These are phyloP conservation scores for Boletus calvinii DNA, from an alignment of 1,284 basidiomycete species.

Conservation along the genomic window DNA sequence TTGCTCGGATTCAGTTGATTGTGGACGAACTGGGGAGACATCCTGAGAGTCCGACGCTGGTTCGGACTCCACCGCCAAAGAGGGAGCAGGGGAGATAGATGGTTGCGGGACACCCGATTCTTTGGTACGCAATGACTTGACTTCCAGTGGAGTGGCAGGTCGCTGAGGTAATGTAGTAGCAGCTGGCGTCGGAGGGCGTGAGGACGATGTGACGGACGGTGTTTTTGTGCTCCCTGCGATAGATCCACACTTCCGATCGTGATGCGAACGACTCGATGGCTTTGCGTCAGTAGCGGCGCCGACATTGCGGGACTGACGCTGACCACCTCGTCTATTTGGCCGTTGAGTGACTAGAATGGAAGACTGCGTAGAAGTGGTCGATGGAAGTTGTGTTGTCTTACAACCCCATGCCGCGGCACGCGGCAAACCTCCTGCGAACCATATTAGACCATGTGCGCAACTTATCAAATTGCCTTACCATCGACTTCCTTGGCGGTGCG, in stretches of 20 bases:
- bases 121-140: conserved; percentile 42
- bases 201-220: conserved; percentile 54
- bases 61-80: conserved; percentile 43
- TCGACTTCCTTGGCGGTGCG: conserved; percentile 59
- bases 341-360: conserved; percentile 34
- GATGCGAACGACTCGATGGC: conserved; percentile 30
- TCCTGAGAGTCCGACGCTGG: conserved; percentile 39
- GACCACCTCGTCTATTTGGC: conserved; percentile 41
- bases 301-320: conserved; percentile 41
- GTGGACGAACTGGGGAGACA: conserved; percentile 45
- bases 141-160: conserved; percentile 47
- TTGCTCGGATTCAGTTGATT: conserved; percentile 43
- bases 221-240: conserved; percentile 39
- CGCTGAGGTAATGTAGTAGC: conserved; percentile 39
- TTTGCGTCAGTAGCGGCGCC: conserved; percentile 39
- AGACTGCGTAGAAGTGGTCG: conserved; percentile 23
- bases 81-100: conserved; percentile 50
- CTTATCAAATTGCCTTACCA: conserved; percentile 42
- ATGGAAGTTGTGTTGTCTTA: conserved; percentile 39
- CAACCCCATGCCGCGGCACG: conserved; percentile 84
- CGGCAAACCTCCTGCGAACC: conserved; percentile 53
- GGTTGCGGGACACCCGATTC: conserved; percentile 39
- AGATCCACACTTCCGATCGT: conserved; percentile 40
- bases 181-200: conserved; percentile 62
- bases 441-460: conserved; percentile 10